Evolutionary conservation across 371 early-diverging fungal genomes (phyloP).

Genomic region (Umbelopsis sp.): DNA sequence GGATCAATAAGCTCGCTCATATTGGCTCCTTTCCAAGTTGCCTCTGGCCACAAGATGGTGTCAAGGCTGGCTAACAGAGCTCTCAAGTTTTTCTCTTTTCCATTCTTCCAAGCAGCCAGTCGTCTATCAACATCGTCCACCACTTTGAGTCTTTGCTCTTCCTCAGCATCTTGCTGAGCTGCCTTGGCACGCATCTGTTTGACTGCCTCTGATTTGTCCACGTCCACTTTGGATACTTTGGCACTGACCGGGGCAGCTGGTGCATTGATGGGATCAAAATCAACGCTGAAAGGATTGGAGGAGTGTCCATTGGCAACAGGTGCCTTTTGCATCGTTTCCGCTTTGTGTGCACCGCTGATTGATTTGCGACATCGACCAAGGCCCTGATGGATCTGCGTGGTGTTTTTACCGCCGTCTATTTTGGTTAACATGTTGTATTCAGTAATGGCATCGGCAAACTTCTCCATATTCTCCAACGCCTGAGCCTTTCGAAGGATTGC

Average conservation of each 20-base stretch:
- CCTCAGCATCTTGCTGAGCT: conserved; percentile 73
- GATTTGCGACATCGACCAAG: conserved; percentile 42
- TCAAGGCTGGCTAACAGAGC: conserved; percentile 87
- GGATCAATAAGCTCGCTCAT: conserved; percentile 87
- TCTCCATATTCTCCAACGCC: conserved; percentile 76
- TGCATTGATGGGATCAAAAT: conserved; percentile 8
- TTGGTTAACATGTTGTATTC: conserved; percentile 64
- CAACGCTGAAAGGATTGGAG: conserved; percentile 18
- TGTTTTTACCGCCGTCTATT: conserved; percentile 45
- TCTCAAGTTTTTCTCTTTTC: conserved; percentile 90
- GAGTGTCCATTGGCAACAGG: conserved; percentile 15
- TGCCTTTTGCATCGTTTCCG: not conserved
- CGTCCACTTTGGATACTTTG: conserved; percentile 30
- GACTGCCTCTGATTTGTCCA: conserved; percentile 62
- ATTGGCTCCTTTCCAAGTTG: conserved; percentile 74
- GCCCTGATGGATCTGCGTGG: conserved; percentile 64
- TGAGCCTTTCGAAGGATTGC: conserved; percentile 71
- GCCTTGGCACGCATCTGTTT: conserved; percentile 76
- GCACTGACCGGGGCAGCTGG: conserved; percentile 12
- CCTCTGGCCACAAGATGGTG: conserved; percentile 77
- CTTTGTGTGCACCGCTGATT: conserved; percentile 26
- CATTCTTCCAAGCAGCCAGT: conserved; percentile 73
- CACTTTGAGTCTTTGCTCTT: conserved; percentile 71
- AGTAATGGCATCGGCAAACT: conserved; percentile 66
- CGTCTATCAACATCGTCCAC: conserved; percentile 82